Evolutionary conservation across 768 basidiomycete genomes (phyloP).

Genomic region (Mycena chlorophos): DNA sequence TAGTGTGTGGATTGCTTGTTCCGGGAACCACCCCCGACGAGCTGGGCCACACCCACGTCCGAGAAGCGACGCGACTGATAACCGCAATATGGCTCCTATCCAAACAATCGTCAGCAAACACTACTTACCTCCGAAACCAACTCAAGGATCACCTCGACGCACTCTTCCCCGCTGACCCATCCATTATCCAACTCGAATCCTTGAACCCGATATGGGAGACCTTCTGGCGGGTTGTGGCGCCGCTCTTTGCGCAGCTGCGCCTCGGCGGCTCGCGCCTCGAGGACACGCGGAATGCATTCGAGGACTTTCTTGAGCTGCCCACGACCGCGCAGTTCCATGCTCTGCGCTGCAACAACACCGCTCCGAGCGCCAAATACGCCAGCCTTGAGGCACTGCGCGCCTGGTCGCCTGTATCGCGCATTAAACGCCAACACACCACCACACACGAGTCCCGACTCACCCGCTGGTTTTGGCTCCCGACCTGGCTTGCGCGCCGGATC

Average conservation of each 20-base stretch:
- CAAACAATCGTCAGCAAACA: slow-evolving; percentile 32
- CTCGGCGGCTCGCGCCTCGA: slow-evolving; percentile 15
- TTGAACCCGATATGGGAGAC: slow-evolving; percentile 64
- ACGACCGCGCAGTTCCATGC: slow-evolving; percentile 31
- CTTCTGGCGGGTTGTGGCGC: slow-evolving; percentile 60
- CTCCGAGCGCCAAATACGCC: slow-evolving; percentile 37
- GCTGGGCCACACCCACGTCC: slow-evolving; percentile 36
- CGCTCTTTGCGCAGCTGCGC: slow-evolving; percentile 38
- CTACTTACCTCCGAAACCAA: slow-evolving; percentile 39
- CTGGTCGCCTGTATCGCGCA: slow-evolving; percentile 51
- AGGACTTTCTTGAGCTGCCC: slow-evolving; percentile 36
- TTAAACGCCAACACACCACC: too few species aligned
- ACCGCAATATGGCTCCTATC: slow-evolving; percentile 50
- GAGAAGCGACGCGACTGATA: slow-evolving; percentile 40
- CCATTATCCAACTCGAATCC: slow-evolving; percentile 40
- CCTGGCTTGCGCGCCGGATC: background rate
- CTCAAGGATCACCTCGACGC: slow-evolving; percentile 27
- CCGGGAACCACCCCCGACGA: slow-evolving; percentile 24
- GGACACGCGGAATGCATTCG: slow-evolving; percentile 32
- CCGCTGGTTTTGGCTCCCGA: background rate
- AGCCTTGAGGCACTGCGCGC: slow-evolving; percentile 49
- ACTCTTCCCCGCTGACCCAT: slow-evolving; percentile 40
- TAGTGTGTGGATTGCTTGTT: slow-evolving; percentile 44
- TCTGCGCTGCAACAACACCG: slow-evolving; percentile 1
- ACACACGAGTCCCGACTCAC: slow-evolving; percentile 1